Conservation (phyloP, 2,329 filamentous ascomycete genomes). For the Cladosporium sp. region DNA sequence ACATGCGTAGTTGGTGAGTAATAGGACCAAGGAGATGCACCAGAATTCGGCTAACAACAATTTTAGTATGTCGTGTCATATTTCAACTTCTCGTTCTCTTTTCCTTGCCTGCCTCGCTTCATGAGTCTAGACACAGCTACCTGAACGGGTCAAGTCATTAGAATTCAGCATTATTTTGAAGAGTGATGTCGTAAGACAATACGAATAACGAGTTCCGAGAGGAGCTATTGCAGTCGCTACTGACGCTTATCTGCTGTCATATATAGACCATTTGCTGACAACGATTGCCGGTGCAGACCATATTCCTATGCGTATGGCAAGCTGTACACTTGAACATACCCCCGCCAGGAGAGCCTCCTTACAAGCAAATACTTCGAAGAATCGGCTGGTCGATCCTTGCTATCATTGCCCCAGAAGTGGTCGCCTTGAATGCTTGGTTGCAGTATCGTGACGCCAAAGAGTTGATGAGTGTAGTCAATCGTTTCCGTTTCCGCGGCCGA, state of each 20-base stretch:
- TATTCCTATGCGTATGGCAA: conserved; percentile 26
- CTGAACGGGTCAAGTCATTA: no score
- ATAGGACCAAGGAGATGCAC: background rate
- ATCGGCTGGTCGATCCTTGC: conserved; percentile 22
- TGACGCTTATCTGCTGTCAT: no score
- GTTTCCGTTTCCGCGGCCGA: rapidly evolving
- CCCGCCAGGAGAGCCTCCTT: conserved; percentile 6
- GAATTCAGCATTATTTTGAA: no score
- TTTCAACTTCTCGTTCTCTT: no score
- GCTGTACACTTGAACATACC: conserved; percentile 28
- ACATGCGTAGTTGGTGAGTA: conserved; percentile 3
- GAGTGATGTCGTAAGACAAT: no score
- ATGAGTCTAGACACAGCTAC: no score
- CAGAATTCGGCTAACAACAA: background rate
- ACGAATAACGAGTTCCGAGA: no score
- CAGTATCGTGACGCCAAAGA: background rate
- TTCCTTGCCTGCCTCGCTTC: no score
- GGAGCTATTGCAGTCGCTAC: no score
- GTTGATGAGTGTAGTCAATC: background rate
- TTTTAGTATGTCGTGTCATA: background rate
- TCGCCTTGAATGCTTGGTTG: conserved; percentile 15
- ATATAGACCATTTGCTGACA: conserved; percentile 3
- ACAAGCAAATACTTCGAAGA: conserved; percentile 18
- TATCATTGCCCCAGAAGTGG: conserved; percentile 24
- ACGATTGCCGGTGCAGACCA: conserved; percentile 5